Percentiles rank a stretch among this genome's conserved stretches.
These are phyloP conservation scores for Neobulgaria alba DNA, from an alignment of 2,329 filamentous ascomycete genomes.

Conservation along the genomic window DNA sequence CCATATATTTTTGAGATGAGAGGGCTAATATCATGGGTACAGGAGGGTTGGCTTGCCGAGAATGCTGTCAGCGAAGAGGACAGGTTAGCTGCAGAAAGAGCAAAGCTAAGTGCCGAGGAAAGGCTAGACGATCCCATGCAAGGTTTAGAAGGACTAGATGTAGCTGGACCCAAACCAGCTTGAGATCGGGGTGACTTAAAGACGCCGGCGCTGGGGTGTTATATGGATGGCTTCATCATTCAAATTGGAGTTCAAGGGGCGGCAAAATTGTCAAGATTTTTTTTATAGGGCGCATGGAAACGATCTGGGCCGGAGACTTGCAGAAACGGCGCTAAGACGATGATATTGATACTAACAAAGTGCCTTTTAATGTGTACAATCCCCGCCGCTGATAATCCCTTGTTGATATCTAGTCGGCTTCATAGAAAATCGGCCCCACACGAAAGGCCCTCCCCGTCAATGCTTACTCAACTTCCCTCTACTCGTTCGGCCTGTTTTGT, in stretches of 20 bases:
- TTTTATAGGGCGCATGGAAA: too few species aligned
- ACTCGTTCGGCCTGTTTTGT: constrained; percentile 41
- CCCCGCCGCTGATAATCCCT: neutral
- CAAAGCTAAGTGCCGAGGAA: constrained; percentile 41
- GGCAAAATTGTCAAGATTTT: constrained; percentile 9
- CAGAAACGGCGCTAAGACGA: neutral
- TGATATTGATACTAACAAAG: neutral
- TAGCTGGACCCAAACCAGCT: constrained; percentile 79
- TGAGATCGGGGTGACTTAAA: too few species aligned
- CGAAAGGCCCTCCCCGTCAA: neutral
- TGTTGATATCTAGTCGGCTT: neutral
- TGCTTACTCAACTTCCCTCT: too few species aligned
- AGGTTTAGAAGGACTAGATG: constrained; percentile 83
- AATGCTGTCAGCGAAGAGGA: constrained; percentile 81
- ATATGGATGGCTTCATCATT: too few species aligned
- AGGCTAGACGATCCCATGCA: constrained; percentile 83
- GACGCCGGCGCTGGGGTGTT: too few species aligned
- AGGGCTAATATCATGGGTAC: constrained; percentile 15
- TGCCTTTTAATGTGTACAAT: neutral
- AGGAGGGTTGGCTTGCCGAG: constrained; percentile 92
- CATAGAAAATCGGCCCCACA: neutral
- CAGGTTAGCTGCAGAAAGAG: constrained; percentile 48
- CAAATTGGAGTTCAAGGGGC: constrained; percentile 15
- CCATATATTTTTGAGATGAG: neutral
- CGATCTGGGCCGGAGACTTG: too few species aligned